These are phyloP conservation scores for Dioscorea zingiberensis DNA, from an alignment of 106 monocot genomes.

Conservation along the genomic window DNA sequence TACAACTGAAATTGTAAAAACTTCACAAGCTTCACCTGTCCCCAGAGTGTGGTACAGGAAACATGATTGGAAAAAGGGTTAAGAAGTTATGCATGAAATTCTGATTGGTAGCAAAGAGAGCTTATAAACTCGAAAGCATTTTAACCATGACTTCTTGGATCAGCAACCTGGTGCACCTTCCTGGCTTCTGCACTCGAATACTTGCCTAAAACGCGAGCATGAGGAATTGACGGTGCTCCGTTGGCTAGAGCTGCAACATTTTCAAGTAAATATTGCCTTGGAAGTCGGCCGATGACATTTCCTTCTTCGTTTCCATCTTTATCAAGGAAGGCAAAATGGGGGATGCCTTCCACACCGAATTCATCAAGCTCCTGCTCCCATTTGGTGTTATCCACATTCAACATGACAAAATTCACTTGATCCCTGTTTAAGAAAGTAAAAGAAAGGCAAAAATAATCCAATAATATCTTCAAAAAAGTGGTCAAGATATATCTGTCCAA, in stretches of 20 bases:
- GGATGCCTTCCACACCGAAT: constrained; percentile 97
- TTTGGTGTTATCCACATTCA: constrained; percentile 96
- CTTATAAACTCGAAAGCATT: background rate
- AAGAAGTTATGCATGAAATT: too few species aligned
- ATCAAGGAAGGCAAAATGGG: constrained; percentile 93
- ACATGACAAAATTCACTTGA: constrained; percentile 88
- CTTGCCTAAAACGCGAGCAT: constrained; percentile 66
- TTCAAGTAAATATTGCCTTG: constrained; percentile 70
- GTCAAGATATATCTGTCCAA: too few species aligned
- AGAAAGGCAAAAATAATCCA: too few species aligned
- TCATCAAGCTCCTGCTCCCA: constrained; percentile 99
- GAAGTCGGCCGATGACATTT: constrained; percentile 77
- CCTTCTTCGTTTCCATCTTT: constrained; percentile 89
- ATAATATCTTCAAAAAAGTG: too few species aligned
- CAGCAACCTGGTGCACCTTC: constrained; percentile 66
- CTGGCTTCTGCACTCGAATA: constrained; percentile 71
- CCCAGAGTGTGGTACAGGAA: too few species aligned
- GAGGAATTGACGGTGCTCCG: constrained; percentile 68
- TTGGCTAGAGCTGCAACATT: constrained; percentile 84
- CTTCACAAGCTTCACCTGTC: too few species aligned
- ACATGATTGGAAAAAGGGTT: too few species aligned
- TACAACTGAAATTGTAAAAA: too few species aligned
- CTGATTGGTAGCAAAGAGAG: too few species aligned
- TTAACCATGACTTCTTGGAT: constrained; percentile 95
- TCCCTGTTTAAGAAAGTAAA: constrained; percentile 33